phyloP scores from a whole-genome alignment of 306 rosid genomes.

The Citrullus colocynthis region DNA sequence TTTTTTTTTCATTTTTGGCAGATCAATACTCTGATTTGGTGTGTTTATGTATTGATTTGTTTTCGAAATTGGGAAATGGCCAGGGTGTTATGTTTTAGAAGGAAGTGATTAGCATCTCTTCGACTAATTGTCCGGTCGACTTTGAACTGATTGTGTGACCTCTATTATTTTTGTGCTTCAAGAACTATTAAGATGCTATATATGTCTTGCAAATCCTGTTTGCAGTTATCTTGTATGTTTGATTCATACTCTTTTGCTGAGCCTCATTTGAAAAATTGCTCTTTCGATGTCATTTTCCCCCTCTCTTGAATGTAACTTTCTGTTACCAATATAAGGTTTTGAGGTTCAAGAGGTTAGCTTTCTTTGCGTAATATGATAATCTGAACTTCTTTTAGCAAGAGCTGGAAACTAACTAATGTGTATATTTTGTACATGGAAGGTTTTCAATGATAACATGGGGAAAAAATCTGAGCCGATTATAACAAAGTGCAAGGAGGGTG shows the following conservation, averaged over 20 bases:
- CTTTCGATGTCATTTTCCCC: not conserved
- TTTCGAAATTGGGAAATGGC: not conserved
- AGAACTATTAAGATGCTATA: not conserved
- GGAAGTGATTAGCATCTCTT: not conserved
- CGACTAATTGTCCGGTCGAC: not conserved
- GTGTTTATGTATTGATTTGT: not conserved
- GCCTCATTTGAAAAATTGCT: not conserved
- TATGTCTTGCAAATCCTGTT: not conserved
- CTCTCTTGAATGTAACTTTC: not conserved
- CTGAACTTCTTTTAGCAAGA: not conserved
- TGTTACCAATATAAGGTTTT: not conserved
- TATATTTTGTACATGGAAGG: constrained; percentile 24
- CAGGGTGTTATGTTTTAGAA: not conserved
- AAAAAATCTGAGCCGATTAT: constrained; percentile 55
- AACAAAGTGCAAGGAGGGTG: constrained; percentile 61
- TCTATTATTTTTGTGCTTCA: not conserved
- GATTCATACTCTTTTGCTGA: not conserved
- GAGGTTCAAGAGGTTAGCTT: not conserved
- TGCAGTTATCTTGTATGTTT: not conserved
- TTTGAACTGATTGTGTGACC: not conserved
- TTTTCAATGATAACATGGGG: constrained; percentile 75
- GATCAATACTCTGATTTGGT: not conserved
- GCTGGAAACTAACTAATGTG: not conserved
- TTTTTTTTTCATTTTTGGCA: not conserved
- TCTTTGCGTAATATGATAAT: not conserved